Base-by-base conservation (phyloP, 441 rosid genomes). In the Oxalis stricta region DNA sequence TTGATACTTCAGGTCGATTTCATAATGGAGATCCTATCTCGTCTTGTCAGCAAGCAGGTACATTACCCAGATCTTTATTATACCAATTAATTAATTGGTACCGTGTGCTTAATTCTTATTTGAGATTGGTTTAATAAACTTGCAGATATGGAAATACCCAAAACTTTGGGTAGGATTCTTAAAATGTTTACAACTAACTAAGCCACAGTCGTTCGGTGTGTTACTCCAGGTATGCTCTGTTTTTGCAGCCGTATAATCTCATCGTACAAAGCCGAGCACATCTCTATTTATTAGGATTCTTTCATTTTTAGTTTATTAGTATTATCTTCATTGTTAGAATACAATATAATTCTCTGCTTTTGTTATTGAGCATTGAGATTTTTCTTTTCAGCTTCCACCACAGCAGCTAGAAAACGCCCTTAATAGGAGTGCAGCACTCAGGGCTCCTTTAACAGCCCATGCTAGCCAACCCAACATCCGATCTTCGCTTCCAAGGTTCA, bases 121-220 rank as follows among this genome's bases (percentile, higher is more conserved):
- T 49, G 18, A 46, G 38, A 56, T 53, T 56, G 26, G 55, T 46
- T 30, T 44, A 38, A 38, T 53, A 42, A 41, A 24, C 26, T 62
- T 56, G 60, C 80, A 92, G 99, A 87, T 92, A 71, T 92, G 99
- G 97, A 80, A 92, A 60, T 67, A 77, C 53, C 97, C 99, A 14
- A 92, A 92, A 66, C 65, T 92, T 65, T 92, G 99, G 99, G 97
- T 87, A 28, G 99, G 99, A 45, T 92, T 84, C 66, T 69, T 92
- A 77, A 87, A 82, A 68, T 92, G 99, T 51, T 89, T 92, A 33
- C 66, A 52, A 33, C 64, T 74, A 79, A 77, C 85, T 31, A 85
- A 82, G 77, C 97, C 99, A 53, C 97, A 79, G 45, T 92, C 95
- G 48, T 82, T 79, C 60, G 65, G 73, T 38, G 89, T 92, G 67